Evolutionary conservation across 257 asterid species (phyloP).

Genomic region (Lycium ferocissimum): DNA sequence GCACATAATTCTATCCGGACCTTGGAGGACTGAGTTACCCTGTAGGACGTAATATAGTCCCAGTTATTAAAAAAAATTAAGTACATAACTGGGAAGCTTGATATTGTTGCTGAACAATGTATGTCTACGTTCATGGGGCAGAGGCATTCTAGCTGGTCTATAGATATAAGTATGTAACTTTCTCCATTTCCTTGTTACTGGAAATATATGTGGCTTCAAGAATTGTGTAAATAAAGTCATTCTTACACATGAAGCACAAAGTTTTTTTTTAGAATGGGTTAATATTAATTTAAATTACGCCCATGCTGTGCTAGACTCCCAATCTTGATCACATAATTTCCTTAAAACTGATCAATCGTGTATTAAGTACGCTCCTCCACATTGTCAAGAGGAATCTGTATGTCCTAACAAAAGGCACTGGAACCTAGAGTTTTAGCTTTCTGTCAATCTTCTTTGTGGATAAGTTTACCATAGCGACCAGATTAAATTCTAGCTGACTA

Average conservation of each 20-base stretch:
- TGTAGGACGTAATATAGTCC: too few relatives aligned
- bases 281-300: too few relatives aligned
- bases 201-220: too few relatives aligned
- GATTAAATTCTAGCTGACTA: background rate
- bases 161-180: too few relatives aligned
- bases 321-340: background rate
- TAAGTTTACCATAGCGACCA: background rate
- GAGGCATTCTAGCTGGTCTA: background rate
- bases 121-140: background rate
- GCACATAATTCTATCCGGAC: too few relatives aligned
- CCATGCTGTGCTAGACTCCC: background rate
- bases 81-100: background rate
- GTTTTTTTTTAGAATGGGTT: too few relatives aligned
- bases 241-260: too few relatives aligned
- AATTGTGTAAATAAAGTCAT: too few relatives aligned
- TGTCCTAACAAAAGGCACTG: background rate
- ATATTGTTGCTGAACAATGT: background rate
- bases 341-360: background rate
- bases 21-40: too few relatives aligned
- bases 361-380: background rate
- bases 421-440: background rate
- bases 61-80: too few relatives aligned
- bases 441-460: background rate
- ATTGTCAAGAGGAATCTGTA: background rate
- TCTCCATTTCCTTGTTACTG: background rate